A percentile compares a stretch with the other conserved stretches of the same genome.
phyloP scores from a whole-genome alignment of 345 rosid species.

The Mercurialis annua region DNA sequence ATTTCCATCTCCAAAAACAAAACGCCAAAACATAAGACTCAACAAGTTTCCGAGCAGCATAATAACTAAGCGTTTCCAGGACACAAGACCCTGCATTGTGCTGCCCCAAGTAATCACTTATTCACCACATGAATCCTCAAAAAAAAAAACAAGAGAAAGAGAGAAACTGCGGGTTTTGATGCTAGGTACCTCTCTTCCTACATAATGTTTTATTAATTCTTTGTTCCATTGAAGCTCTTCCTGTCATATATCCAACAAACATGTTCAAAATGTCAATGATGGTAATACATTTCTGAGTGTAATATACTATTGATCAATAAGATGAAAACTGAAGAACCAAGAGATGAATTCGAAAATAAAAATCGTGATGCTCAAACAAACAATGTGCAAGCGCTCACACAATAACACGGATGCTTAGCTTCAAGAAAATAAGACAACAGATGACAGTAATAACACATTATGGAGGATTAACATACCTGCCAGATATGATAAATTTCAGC shows the following conservation, averaged over 20 bases:
- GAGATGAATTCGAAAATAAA: too few species aligned
- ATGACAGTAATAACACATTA: not conserved
- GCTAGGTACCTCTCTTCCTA: constrained; percentile 75
- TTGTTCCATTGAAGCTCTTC: constrained; percentile 85
- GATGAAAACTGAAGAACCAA: not conserved
- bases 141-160: not conserved
- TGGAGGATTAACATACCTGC: constrained; percentile 44
- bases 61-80: too few species aligned
- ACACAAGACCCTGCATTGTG: not conserved
- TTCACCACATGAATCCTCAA: not conserved
- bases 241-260: constrained; percentile 35
- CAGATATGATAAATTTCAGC: constrained; percentile 37
- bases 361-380: too few species aligned
- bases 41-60: too few species aligned
- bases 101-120: not conserved
- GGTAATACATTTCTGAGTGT: too few species aligned
- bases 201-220: constrained; percentile 54
- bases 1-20: too few species aligned
- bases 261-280: constrained; percentile 8
- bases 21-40: too few species aligned
- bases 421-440: not conserved
- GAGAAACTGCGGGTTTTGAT: not conserved
- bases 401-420: not conserved
- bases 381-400: too few species aligned
- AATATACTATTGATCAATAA: too few species aligned